phyloP scores from a whole-genome alignment of 768 basidiomycete genomes.

The Cyathus striatus region DNA sequence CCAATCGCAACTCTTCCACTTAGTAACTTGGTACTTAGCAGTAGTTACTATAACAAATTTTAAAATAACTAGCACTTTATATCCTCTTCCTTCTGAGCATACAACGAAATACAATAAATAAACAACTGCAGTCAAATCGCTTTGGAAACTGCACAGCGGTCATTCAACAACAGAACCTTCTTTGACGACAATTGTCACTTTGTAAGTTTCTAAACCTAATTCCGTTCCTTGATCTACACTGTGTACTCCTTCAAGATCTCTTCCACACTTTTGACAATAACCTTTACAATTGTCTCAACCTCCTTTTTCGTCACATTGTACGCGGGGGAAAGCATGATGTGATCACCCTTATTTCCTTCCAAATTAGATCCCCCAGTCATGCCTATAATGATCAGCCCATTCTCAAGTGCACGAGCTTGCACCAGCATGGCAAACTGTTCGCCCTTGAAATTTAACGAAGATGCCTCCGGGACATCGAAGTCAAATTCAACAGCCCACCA shows the following conservation, averaged over 20 bases:
- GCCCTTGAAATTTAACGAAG: slow-evolving; percentile 44
- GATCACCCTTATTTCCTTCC: slow-evolving; percentile 68
- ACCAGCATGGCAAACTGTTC: slow-evolving; percentile 60
- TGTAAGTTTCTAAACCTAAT: too few relatives aligned
- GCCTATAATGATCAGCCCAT: slow-evolving; percentile 69
- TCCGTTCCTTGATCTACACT: neutral
- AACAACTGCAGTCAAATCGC: neutral
- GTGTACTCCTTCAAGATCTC: slow-evolving; percentile 44
- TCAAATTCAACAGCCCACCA: slow-evolving; percentile 88
- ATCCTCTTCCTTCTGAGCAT: too few relatives aligned
- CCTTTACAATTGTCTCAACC: slow-evolving; percentile 60
- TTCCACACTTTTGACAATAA: slow-evolving; percentile 64
- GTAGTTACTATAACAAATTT: too few relatives aligned
- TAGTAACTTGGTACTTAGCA: neutral
- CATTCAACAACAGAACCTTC: too few relatives aligned
- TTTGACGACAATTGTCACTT: neutral
- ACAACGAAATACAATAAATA: too few relatives aligned
- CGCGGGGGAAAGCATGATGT: slow-evolving; percentile 72
- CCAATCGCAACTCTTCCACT: slow-evolving; percentile 3
- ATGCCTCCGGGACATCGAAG: slow-evolving; percentile 39
- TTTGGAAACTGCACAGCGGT: neutral
- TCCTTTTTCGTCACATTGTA: slow-evolving; percentile 72
- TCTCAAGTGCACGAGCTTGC: slow-evolving; percentile 64
- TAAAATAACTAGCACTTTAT: too few relatives aligned
- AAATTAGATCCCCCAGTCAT: slow-evolving; percentile 65